phyloP scores from a whole-genome alignment of 805 yeast genomes.

The Lachancea sp. region DNA sequence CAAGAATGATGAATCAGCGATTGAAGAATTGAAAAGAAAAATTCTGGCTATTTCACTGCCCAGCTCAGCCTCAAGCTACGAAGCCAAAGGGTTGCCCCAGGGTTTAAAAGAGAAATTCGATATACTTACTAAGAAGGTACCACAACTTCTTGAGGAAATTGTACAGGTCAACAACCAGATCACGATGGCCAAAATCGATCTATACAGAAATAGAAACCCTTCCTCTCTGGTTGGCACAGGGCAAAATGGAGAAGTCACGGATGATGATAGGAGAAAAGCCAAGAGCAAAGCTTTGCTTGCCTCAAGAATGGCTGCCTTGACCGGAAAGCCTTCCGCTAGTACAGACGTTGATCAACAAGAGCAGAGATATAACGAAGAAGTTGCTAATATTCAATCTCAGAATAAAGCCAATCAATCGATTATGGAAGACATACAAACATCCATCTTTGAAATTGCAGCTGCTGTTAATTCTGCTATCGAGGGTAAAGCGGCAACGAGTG shows the following conservation, averaged over 20 bases:
- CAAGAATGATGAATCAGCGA: conserved; percentile 44
- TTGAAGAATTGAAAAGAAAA: conserved; percentile 57
- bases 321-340: conserved; percentile 57
- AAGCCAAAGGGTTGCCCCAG: conserved; percentile 29
- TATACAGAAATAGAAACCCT: conserved; percentile 63
- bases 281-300: conserved; percentile 70
- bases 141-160: conserved; percentile 60
- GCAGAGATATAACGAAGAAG: conserved; percentile 42
- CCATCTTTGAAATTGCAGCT: conserved; percentile 54
- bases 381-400: conserved; percentile 46
- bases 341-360: conserved; percentile 35
- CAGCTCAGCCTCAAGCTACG: conserved; percentile 17
- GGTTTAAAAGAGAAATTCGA: conserved; percentile 53
- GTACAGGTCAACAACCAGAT: conserved; percentile 61
- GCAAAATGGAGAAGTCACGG: conserved; percentile 80
- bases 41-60: conserved; percentile 43
- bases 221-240: conserved; percentile 75
- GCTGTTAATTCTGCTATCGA: conserved; percentile 34
- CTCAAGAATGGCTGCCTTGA: conserved; percentile 87
- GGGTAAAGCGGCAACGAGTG: conserved; percentile 24
- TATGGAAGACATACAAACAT: conserved; percentile 63
- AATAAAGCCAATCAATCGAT: conserved; percentile 50
- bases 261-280: conserved; percentile 72
- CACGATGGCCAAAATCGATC: conserved; percentile 55
- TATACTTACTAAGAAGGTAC: conserved; percentile 62